Evolutionary conservation across 495 filamentous ascomycete genomes (phyloP).

Genomic region (Trichodelitschia bisporula): DNA sequence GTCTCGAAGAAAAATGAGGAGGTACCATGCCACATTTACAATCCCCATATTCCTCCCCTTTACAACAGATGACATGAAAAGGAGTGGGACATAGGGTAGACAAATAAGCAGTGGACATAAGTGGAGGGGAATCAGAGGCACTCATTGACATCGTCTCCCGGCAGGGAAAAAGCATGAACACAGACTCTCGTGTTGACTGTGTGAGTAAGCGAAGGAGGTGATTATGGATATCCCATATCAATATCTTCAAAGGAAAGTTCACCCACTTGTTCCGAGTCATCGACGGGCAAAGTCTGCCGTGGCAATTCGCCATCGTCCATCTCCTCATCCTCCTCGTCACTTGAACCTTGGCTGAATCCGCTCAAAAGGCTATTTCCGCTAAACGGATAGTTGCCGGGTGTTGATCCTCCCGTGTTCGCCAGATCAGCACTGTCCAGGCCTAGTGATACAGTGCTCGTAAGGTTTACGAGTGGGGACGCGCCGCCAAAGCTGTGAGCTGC

Average conservation of each 20-base stretch:
- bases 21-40: too few relatives aligned
- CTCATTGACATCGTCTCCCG: too few relatives aligned
- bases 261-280: conserved; percentile 41
- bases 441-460: conserved; percentile 21
- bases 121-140: too few relatives aligned
- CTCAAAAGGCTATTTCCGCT: conserved; percentile 34
- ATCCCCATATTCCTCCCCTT: too few relatives aligned
- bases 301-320: conserved; percentile 64
- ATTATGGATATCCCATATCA: conserved; percentile 25
- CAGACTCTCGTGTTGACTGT: too few relatives aligned
- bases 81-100: too few relatives aligned
- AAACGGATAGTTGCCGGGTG: too few relatives aligned
- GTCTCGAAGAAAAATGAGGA: too few relatives aligned
- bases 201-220: too few relatives aligned
- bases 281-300: conserved; percentile 5
- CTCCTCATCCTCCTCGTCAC: conserved; percentile 92
- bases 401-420: conserved; percentile 6
- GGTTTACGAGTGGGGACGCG: conserved; percentile 2
- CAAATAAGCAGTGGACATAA: too few relatives aligned
- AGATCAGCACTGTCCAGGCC: conserved; percentile 58
- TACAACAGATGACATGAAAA: too few relatives aligned
- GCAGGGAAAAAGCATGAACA: too few relatives aligned
- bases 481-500: conserved; percentile 29
- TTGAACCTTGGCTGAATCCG: conserved; percentile 73
- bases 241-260: conserved; percentile 30